These are phyloP conservation scores for Corymbia maculata DNA, from an alignment of 345 rosid species.

Conservation along the genomic window DNA sequence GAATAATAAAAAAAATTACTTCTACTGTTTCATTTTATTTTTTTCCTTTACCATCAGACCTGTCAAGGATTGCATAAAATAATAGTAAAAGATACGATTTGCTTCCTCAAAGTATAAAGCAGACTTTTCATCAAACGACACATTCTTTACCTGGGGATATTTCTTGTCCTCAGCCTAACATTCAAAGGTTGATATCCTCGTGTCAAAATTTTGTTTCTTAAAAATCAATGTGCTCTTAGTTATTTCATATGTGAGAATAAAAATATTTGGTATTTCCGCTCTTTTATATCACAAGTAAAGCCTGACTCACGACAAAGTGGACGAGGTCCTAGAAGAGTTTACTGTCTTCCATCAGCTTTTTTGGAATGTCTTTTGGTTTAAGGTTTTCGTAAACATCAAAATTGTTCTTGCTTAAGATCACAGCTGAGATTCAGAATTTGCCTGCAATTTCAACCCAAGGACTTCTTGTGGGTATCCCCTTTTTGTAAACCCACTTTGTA, in stretches of 20 bases:
- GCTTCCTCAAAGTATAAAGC: not conserved
- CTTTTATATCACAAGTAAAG: no score
- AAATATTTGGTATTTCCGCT: not conserved
- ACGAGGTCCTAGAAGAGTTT: not conserved
- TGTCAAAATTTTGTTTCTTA: not conserved
- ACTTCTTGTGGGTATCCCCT: not conserved
- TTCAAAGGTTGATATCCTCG: not conserved
- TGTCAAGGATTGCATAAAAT: not conserved
- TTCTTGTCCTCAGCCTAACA: not conserved
- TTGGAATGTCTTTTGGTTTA: not conserved
- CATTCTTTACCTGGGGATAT: not conserved
- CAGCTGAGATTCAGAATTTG: not conserved
- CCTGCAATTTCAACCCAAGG: not conserved
- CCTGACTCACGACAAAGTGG: not conserved
- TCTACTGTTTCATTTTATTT: not conserved
- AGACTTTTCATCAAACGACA: not conserved
- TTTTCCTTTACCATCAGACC: not conserved
- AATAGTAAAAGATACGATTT: not conserved
- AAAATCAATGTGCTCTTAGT: not conserved
- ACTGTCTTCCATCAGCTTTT: not conserved
- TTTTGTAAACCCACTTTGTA: not conserved
- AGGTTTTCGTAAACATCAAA: not conserved
- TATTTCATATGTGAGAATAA: not conserved
- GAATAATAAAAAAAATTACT: no score
- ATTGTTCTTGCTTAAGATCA: not conserved